phyloP scores from a whole-genome alignment of 148 eudicot genomes.

The Diospyros lotus region DNA sequence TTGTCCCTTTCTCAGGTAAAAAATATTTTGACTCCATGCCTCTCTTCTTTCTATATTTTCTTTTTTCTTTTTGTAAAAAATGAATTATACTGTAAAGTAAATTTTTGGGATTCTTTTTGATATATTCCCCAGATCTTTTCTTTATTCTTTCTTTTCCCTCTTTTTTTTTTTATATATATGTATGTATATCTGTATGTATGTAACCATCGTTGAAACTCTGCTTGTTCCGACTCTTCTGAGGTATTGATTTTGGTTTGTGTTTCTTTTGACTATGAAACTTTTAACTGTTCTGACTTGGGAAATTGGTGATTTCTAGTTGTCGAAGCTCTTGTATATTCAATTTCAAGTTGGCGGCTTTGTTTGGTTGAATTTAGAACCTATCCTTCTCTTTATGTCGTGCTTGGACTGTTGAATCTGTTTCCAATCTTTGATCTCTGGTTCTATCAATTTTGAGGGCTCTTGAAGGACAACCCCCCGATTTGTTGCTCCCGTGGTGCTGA shows the following conservation, averaged over 20 bases:
- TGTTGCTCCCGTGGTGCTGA: conserved; percentile 2
- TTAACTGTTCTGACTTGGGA: not conserved
- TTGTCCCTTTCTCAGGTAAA: conserved; percentile 6
- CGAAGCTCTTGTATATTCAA: not conserved
- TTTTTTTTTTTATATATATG: not conserved
- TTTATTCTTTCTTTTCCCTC: not conserved
- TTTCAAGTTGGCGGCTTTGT: not conserved
- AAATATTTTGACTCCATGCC: not conserved
- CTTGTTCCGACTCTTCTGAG: conserved; percentile 1
- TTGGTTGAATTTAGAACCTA: not conserved
- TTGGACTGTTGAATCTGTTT: conserved; percentile 5
- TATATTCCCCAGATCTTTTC: not conserved
- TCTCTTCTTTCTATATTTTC: not conserved
- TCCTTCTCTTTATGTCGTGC: not conserved
- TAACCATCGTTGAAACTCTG: not conserved
- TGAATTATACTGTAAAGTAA: conserved; percentile 2
- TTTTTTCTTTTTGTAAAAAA: conserved; percentile 7
- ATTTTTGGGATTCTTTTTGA: not conserved
- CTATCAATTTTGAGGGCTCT: conserved; percentile 15
- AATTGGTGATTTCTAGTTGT: not conserved
- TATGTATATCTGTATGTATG: not conserved
- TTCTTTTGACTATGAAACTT: conserved; percentile 11
- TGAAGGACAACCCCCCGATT: conserved; percentile 1
- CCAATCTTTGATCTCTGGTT: not conserved
- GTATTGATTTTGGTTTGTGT: not conserved